Evolutionary conservation across 1,284 basidiomycete species (phyloP).

Genomic region (Retiboletus flavoniger): DNA sequence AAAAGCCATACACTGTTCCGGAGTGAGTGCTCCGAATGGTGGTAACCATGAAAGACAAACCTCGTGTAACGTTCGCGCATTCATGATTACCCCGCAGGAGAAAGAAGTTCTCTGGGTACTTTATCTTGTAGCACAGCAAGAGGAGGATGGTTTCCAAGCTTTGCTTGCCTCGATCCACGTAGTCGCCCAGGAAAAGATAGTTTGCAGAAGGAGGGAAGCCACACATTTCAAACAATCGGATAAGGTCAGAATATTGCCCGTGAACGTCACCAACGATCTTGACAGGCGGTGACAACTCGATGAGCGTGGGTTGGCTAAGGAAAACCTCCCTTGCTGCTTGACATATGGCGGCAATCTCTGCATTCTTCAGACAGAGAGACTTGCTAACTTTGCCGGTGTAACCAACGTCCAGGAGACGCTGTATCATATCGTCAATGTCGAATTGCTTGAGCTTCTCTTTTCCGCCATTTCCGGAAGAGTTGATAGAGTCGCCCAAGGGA

Average conservation of each 20-base stretch:
- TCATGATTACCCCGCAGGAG: constrained; percentile 98
- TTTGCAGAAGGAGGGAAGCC: constrained; percentile 97
- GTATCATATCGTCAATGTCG: constrained; percentile 99
- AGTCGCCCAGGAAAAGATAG: constrained; percentile 98
- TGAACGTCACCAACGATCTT: constrained; percentile 99
- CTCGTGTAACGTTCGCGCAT: constrained; percentile 98
- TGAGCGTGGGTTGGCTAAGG: constrained; percentile 93
- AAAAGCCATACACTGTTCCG: constrained; percentile 91
- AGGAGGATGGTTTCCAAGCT: constrained; percentile 97
- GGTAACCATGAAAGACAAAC: constrained; percentile 44
- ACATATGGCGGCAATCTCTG: constrained; percentile 94
- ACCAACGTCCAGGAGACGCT: constrained; percentile 92
- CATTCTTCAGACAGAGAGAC: constrained; percentile 94
- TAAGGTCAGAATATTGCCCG: constrained; percentile 98
- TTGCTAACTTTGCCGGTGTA: constrained; percentile 99
- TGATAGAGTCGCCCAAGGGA: constrained; percentile 38
- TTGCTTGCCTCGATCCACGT: constrained; percentile 98
- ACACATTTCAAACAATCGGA: constrained; percentile 99
- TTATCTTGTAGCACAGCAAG: constrained; percentile 98
- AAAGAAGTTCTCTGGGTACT: constrained; percentile 99
- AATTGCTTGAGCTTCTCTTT: constrained; percentile 67
- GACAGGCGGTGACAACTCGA: constrained; percentile 96
- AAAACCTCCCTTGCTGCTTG: constrained; percentile 97
- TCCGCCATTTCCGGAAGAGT: constrained; percentile 41
- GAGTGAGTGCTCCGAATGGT: constrained; percentile 19